Evolutionary conservation across 75 land plant species (phyloP).

Genomic region (Sequoia sempervirens): DNA sequence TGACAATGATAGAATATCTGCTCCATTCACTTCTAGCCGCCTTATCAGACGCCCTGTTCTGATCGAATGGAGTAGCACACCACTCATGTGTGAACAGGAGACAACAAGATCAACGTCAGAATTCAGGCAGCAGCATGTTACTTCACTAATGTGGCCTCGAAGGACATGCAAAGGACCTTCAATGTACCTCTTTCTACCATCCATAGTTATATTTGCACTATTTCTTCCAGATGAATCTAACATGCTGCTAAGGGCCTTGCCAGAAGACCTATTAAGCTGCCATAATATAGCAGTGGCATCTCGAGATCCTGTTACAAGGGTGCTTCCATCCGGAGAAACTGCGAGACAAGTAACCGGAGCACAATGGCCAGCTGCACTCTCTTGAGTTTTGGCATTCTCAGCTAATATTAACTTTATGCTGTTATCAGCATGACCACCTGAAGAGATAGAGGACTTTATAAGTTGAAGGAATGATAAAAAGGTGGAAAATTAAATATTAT

Average conservation of each 20-base stretch:
- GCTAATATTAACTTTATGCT: slow-evolving; percentile 74
- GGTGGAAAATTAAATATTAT: background rate
- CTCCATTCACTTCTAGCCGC: slow-evolving; percentile 47
- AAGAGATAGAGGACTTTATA: background rate
- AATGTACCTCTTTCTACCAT: slow-evolving; percentile 52
- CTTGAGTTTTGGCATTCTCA: slow-evolving; percentile 79
- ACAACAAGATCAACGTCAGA: slow-evolving; percentile 79
- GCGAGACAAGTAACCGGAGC: slow-evolving; percentile 91
- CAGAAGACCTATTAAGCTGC: slow-evolving; percentile 51
- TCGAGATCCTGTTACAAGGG: slow-evolving; percentile 85
- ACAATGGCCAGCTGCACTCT: slow-evolving; percentile 79
- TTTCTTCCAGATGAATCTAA: slow-evolving; percentile 22
- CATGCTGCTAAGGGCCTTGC: slow-evolving; percentile 26
- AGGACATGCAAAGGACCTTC: slow-evolving; percentile 93
- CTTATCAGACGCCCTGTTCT: slow-evolving; percentile 75
- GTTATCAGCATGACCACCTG: slow-evolving; percentile 98
- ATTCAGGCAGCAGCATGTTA: slow-evolving; percentile 71
- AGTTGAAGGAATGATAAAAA: background rate
- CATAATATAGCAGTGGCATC: slow-evolving; percentile 91
- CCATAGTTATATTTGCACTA: slow-evolving; percentile 25
- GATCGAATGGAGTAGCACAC: slow-evolving; percentile 81
- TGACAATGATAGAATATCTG: slow-evolving; percentile 70
- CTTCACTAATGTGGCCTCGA: slow-evolving; percentile 79
- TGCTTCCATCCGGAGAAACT: slow-evolving; percentile 78
- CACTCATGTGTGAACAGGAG: slow-evolving; percentile 56